phyloP scores from a whole-genome alignment of 192 early-diverging fungal genomes.

The Phlyctochytrium bullatum region DNA sequence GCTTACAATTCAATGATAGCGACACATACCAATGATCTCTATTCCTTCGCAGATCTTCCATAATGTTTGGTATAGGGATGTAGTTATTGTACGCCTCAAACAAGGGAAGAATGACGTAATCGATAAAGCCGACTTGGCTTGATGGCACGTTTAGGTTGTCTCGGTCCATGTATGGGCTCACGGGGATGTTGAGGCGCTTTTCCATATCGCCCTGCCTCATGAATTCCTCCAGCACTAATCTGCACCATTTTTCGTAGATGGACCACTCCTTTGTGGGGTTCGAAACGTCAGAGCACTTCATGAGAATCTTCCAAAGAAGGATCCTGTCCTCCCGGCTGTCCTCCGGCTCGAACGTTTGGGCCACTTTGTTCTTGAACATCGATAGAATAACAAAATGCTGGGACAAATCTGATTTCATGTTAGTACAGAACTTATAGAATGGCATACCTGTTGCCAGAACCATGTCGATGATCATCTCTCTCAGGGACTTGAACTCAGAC shows the following conservation, averaged over 20 bases:
- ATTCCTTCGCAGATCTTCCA: neutral
- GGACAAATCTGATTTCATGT: too few species aligned
- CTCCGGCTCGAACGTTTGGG: slow-evolving; percentile 35
- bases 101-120: slow-evolving; percentile 41
- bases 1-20: neutral
- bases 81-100: neutral
- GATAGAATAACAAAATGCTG: slow-evolving; percentile 49
- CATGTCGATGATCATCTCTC: slow-evolving; percentile 49
- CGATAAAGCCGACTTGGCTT: slow-evolving; percentile 52
- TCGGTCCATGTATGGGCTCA: slow-evolving; percentile 52
- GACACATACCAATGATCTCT: neutral
- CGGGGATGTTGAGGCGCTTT: slow-evolving; percentile 39
- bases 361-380: slow-evolving; percentile 54
- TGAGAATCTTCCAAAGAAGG: slow-evolving; percentile 49
- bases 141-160: slow-evolving; percentile 45
- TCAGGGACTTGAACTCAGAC: slow-evolving; percentile 31
- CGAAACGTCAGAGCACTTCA: slow-evolving; percentile 58
- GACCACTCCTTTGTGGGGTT: slow-evolving; percentile 49
- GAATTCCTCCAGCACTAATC: slow-evolving; percentile 47
- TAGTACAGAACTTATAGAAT: slow-evolving; percentile 1
- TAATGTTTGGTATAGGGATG: neutral
- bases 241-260: slow-evolving; percentile 42
- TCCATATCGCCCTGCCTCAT: slow-evolving; percentile 51
- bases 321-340: slow-evolving; percentile 44
- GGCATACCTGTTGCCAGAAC: slow-evolving; percentile 59